Base-by-base conservation (phyloP, 2,329 filamentous ascomycete genomes). In the Neophaeococcomyces mojaviensis region DNA sequence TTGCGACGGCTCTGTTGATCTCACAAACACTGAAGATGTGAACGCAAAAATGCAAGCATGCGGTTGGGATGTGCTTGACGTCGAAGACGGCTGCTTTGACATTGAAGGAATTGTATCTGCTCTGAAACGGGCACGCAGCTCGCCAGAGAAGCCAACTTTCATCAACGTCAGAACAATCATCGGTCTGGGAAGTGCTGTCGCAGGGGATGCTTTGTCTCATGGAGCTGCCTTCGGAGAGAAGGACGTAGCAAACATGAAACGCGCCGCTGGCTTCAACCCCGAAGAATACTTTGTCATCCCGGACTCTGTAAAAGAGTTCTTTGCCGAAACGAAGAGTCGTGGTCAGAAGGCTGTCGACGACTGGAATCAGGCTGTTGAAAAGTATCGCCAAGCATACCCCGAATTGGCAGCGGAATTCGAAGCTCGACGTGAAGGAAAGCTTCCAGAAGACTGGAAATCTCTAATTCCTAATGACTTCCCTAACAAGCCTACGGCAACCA, bases 101-200 rank as follows among this genome's bases (percentile, higher is more conserved):
- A 67, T 79, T 9, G 57, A 63, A 3, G 64, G 60, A 2, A 67
- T 78, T 24, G 65, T 74, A 9, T 49, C 57, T 4, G 74, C 74
- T 12, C 59, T 79, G 22, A 60, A 69, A 34, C 59, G 64, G 18
- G 72, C 72, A 6, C 67, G 69, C 39, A 54, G 57, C 2, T 66
- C 64, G 2, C 65, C 58, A 5, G 65, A 71, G 2, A 76, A 76
- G 55, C 77, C 76, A 0, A 73, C 70, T 0, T 79, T 80, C 50
- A 72, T 80, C 64, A 80, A 80, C 50, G 64, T 78, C 6, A 68
- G 66, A 16, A 79, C 77, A 1, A 62, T 76, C n/a, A 79, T 79
- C 18, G 75, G 77, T 0, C 49, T 77, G 0, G 74, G 73, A 4
- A 77, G 63, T 32, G 59, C 60, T 16, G 63, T 65, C 1, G 67